Evolutionary conservation across 1,139 yeast species (phyloP).

Genomic region (Sugiyamaella castrensis): DNA sequence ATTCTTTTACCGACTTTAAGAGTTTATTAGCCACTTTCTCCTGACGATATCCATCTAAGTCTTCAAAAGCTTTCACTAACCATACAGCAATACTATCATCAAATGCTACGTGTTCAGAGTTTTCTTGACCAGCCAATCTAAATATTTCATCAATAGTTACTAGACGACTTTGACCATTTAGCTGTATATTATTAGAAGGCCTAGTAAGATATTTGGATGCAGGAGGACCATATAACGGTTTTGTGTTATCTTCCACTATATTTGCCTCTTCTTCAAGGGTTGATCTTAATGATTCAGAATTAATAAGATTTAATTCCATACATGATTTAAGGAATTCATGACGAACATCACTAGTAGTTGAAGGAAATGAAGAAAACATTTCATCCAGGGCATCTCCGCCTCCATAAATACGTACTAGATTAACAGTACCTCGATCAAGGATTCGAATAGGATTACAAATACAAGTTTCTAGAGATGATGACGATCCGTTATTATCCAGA

Average conservation of each 20-base stretch:
- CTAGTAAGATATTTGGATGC: constrained; percentile 5
- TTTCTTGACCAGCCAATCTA: constrained; percentile 25
- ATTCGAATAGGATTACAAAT: constrained; percentile 29
- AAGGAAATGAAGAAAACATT: constrained; percentile 46
- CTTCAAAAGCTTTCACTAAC: constrained; percentile 28
- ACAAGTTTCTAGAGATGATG: constrained; percentile 22
- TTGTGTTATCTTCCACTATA: constrained; percentile 17
- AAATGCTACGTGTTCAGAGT: constrained; percentile 28
- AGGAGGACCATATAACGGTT: constrained; percentile 12
- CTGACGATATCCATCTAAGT: constrained; percentile 31
- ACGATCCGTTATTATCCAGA: constrained; percentile 3
- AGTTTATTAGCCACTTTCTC: constrained; percentile 27
- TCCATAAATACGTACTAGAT: constrained; percentile 29
- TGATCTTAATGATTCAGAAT: constrained; percentile 44
- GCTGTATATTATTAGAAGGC: constrained; percentile 2
- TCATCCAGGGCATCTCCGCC: constrained; percentile 43
- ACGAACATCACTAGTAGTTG: constrained; percentile 50
- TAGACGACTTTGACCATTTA: constrained; percentile 13
- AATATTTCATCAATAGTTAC: constrained; percentile 24
- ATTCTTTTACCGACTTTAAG: constrained; percentile 22
- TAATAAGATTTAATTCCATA: constrained; percentile 44
- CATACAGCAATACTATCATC: constrained; percentile 27
- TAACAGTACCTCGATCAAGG: constrained; percentile 29
- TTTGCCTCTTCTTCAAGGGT: constrained; percentile 45
- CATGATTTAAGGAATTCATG: constrained; percentile 57